Conservation (phyloP, 805 yeast species). For the Teunomyces stri region DNA sequence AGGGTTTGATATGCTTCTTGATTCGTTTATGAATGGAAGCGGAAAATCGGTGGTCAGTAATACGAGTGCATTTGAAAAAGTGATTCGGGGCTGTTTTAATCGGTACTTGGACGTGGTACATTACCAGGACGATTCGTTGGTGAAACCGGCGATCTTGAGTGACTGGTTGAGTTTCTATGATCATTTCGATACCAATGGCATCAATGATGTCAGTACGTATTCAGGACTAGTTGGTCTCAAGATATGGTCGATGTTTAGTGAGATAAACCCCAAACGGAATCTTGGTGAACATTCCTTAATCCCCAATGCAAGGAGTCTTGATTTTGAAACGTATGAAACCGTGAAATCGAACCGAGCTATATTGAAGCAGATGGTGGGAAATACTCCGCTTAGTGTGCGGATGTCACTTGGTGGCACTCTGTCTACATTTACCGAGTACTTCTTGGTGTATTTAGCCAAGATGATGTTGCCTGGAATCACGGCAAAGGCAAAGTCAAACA, state of each 20-base stretch:
- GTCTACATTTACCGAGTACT: conserved; percentile 23
- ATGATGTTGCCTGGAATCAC: conserved; percentile 31
- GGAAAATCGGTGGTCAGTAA: conserved; percentile 36
- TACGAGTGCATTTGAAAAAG: conserved; percentile 53
- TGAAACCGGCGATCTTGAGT: conserved; percentile 57
- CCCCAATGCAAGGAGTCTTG: conserved; percentile 31
- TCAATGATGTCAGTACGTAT: conserved; percentile 52
- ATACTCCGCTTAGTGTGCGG: conserved; percentile 27
- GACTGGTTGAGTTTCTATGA: conserved; percentile 83
- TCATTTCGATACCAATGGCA: conserved; percentile 34
- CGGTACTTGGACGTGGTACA: conserved; percentile 59
- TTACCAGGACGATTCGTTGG: conserved; percentile 57
- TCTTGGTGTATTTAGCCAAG: conserved; percentile 33
- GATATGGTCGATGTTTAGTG: conserved; percentile 64
- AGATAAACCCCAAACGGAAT: conserved; percentile 39
- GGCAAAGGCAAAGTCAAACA: conserved; percentile 19
- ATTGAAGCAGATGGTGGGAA: conserved; percentile 27
- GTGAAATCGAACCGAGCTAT: conserved; percentile 31
- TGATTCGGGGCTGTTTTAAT: conserved; percentile 70
- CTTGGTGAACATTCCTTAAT: conserved; percentile 18
- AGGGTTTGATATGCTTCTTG: conserved; percentile 48
- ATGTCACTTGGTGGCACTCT: conserved; percentile 28
- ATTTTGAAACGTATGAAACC: conserved; percentile 40
- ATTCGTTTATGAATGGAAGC: conserved; percentile 41
- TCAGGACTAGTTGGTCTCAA: conserved; percentile 56